Percentiles rank a stretch among this genome's conserved stretches.
These are phyloP conservation scores for Lepidium sativum DNA, from an alignment of 345 rosid genomes.

Conservation along the genomic window DNA sequence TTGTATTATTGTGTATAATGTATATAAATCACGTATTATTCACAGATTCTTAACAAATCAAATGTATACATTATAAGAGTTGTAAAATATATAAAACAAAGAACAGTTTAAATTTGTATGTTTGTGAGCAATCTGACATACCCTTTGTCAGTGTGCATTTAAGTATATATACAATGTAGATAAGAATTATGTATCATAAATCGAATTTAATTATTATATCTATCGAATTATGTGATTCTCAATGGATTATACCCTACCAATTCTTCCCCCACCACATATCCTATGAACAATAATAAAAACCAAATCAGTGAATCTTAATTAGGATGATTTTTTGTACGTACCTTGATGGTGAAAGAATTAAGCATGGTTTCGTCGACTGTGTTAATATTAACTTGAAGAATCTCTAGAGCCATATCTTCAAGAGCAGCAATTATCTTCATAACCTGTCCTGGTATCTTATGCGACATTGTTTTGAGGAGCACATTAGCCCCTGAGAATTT, in stretches of 20 bases:
- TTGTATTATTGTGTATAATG: not conserved
- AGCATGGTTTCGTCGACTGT: conserved; percentile 65
- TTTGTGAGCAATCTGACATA: conserved; percentile 17
- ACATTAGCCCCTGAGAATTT: conserved; percentile 83
- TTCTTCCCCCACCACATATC: not conserved
- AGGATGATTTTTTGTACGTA: conserved; percentile 26
- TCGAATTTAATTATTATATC: not conserved
- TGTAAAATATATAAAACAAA: conserved; percentile 4
- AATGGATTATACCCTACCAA: conserved; percentile 21
- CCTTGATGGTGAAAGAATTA: conserved; percentile 96
- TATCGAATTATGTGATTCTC: conserved; percentile 5
- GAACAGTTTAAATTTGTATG: conserved; percentile 15
- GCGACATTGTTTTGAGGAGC: conserved; percentile 73
- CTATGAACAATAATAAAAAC: not conserved
- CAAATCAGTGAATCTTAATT: not conserved
- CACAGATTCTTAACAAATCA: not conserved
- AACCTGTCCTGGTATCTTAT: conserved; percentile 74
- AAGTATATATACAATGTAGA: conserved; percentile 13
- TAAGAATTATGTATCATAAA: conserved; percentile 2
- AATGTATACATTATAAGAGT: not conserved
- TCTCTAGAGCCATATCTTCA: conserved; percentile 75
- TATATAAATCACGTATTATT: not conserved
- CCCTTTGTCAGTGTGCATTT: conserved; percentile 13
- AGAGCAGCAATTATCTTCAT: conserved; percentile 67
- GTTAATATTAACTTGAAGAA: conserved; percentile 55